Evolutionary conservation across 805 yeast genomes (phyloP), one percentile per base, ranked within the genome.

Genomic region (Starmerella stigmatis): DNA sequence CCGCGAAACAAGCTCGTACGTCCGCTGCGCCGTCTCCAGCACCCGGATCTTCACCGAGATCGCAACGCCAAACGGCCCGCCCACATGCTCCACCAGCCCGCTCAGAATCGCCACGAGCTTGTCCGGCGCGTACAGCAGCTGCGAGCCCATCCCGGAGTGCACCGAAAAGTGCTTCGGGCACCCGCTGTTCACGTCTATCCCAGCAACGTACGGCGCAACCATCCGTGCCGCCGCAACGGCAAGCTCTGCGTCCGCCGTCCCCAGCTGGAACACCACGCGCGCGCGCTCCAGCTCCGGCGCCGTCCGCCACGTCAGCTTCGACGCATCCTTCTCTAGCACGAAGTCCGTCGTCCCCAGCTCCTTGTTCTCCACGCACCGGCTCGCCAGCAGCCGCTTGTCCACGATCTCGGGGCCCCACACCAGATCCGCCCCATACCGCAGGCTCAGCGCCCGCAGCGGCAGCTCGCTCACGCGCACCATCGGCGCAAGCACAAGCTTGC

Each of bases 101-200:
- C 63, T 63, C 49, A 92, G 64, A 25, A 92, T 92, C 13, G 71
- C 70, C 52, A 80, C 81, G 15, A 92, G 68, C 30, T 75, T 65
- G 36, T 84, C 95, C 0, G 97, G 96, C 0, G 88, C 84, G 26
- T 71, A 68, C 45, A 92, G 67, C 37, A 92, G 67, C 0, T 95
- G 96, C 2, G 97, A 95, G 5, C 98, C 98, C 97, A 92, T 92
- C 1, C 98, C 98, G 0, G 94, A 72, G 62, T 92, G 98, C 3
- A 86, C 72, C 1, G 94, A 82, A 58, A 92, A 92, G 54, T 86
- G 96, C 61, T 89, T 92, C 3, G 98, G 98, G 64, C 98, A 92
- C 5, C 98, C 98, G 23, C 95, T 86, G 62, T 92, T 92, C 47
- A 92, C 72, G 60, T 92, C 98, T 5, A 92, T 81, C 8, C 94